phyloP scores from a whole-genome alignment of 495 filamentous ascomycete genomes.

The Amphirosellinia nigrospora region DNA sequence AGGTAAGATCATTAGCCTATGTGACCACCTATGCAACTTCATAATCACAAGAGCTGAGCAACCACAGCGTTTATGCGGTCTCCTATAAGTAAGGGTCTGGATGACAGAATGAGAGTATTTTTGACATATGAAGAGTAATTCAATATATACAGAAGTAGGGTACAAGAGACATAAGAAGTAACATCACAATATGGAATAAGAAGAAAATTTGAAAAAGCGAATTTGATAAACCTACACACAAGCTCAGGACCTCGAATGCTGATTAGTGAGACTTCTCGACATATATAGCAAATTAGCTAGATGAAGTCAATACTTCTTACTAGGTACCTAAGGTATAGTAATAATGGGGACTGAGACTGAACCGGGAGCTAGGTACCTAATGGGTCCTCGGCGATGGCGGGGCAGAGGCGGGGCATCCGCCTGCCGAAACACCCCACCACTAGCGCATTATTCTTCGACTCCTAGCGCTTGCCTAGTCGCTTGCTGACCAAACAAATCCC shows the following conservation, averaged over 20 bases:
- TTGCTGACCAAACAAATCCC: conserved; percentile 7
- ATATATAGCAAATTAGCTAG: no score
- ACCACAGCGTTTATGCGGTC: conserved; percentile 8
- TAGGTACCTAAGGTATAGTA: no score
- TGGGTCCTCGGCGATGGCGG: background rate
- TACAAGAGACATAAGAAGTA: no score
- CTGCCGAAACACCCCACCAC: conserved; percentile 12
- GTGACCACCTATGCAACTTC: background rate
- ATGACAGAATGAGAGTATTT: background rate
- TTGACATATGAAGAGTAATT: background rate
- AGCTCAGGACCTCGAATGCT: no score
- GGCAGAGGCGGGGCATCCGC: background rate
- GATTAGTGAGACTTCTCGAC: no score
- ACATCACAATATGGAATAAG: no score
- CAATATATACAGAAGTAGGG: no score
- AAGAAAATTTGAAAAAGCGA: background rate
- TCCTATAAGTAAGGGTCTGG: background rate
- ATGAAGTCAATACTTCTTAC: no score
- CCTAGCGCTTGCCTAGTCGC: no score
- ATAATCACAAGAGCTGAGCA: background rate
- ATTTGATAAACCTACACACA: background rate
- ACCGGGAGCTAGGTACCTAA: background rate
- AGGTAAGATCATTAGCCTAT: no score
- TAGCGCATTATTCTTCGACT: no score
- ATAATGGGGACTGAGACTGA: no score